Percentiles rank a stretch among this genome's conserved stretches.
Evolutionary conservation across 2,329 filamentous ascomycete genomes (phyloP).

Genomic region (Huntiella savannae): DNA sequence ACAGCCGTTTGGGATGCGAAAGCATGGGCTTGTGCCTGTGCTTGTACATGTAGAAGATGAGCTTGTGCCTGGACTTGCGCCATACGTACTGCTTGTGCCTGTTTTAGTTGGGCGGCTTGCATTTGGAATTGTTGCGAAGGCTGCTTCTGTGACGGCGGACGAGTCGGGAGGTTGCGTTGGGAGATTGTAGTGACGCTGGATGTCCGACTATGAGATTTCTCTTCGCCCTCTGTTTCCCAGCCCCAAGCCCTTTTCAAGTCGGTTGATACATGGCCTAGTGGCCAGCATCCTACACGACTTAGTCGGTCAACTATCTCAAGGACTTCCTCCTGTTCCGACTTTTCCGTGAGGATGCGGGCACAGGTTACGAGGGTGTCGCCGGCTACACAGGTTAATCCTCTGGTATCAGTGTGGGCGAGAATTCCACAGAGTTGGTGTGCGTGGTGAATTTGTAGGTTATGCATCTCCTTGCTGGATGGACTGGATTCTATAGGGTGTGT

Average conservation of each 20-base stretch:
- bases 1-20: conserved; percentile 9
- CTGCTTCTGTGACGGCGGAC: conserved; percentile 8
- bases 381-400: conserved; percentile 59
- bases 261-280: conserved; percentile 48
- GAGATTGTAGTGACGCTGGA: conserved; percentile 3
- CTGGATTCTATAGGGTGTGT: conserved; percentile 51
- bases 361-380: conserved; percentile 64
- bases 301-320: conserved; percentile 59
- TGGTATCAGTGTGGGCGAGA: conserved; percentile 64
- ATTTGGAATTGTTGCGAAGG: conserved; percentile 11
- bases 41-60: conserved; percentile 1
- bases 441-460: conserved; percentile 49
- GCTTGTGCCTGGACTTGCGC: conserved; percentile 3
- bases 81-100: conserved; percentile 3
- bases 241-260: conserved; percentile 64
- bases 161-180: conserved; percentile 4
- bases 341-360: conserved; percentile 48
- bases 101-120: conserved; percentile 11
- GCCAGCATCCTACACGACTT: conserved; percentile 59
- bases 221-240: conserved; percentile 28
- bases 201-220: background rate
- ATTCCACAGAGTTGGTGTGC: conserved; percentile 80
- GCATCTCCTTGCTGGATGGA: conserved; percentile 46
- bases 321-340: conserved; percentile 62
- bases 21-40: conserved; percentile 12